Evolutionary conservation across 1,284 basidiomycete species (phyloP).

Genomic region (Cryptococcus sp.): DNA sequence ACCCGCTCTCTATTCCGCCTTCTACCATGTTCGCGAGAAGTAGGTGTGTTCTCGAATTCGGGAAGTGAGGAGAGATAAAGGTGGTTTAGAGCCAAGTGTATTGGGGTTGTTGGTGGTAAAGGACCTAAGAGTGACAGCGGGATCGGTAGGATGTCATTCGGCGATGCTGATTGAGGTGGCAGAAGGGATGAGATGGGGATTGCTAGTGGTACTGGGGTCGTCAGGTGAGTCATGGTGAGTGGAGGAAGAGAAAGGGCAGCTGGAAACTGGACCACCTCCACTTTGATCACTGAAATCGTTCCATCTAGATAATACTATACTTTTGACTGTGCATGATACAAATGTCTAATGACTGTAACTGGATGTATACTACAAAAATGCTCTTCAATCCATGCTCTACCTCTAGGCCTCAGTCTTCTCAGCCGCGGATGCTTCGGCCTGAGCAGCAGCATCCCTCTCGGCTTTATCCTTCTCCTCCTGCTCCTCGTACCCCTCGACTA

Average conservation of each 20-base stretch:
- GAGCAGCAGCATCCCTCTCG: background rate
- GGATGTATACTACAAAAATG: background rate
- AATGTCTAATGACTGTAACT: too few relatives aligned
- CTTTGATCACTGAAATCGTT: too few relatives aligned
- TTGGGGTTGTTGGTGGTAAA: constrained; percentile 28
- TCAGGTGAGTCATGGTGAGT: background rate
- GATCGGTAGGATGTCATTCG: background rate
- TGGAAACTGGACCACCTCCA: background rate
- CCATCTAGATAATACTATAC: too few relatives aligned
- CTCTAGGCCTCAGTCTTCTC: background rate
- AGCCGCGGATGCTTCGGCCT: background rate
- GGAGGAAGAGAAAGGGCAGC: background rate
- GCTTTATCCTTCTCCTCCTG: constrained; percentile 10
- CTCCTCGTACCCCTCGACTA: constrained; percentile 75
- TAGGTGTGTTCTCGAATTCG: background rate
- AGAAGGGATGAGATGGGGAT: background rate
- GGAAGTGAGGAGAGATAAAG: constrained; percentile 14
- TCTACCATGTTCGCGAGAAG: background rate
- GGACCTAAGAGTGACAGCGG: constrained; percentile 25
- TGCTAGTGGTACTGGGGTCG: background rate
- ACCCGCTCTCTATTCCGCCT: constrained; percentile 14
- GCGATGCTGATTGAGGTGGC: background rate
- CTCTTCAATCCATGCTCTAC: background rate
- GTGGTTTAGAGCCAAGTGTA: constrained; percentile 30
- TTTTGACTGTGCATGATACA: too few relatives aligned